Conservation (phyloP, 257 asterid genomes). For the Eustoma russellianum region DNA sequence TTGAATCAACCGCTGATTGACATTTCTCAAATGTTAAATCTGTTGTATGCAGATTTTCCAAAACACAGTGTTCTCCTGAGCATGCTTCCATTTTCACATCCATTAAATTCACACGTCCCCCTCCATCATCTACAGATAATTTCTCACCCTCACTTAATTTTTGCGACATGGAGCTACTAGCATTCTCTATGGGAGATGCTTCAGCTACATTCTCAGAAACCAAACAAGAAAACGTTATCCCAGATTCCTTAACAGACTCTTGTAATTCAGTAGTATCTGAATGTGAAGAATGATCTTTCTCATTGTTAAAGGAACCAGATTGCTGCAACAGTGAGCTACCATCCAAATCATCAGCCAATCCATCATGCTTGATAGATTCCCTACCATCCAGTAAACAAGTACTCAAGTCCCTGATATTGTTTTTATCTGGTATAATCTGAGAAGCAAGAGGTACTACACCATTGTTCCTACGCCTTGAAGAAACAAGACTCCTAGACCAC, state of each 20-base stretch:
- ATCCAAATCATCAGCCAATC: conserved; percentile 4
- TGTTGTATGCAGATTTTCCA: conserved; percentile 7
- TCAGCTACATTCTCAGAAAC: neutral
- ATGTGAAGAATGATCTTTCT: conserved; percentile 12
- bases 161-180: neutral
- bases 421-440: conserved; percentile 19
- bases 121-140: neutral
- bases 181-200: conserved; percentile 1
- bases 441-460: conserved; percentile 16
- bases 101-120: neutral
- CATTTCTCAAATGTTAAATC: conserved; percentile 14
- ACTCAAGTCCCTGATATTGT: conserved; percentile 3
- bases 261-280: conserved; percentile 2
- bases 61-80: neutral
- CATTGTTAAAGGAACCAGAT: too few species aligned
- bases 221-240: neutral
- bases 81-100: neutral
- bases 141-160: neutral
- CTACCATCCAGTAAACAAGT: conserved; percentile 6
- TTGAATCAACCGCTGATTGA: conserved; percentile 16
- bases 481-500: conserved; percentile 79
- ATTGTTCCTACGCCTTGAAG: conserved; percentile 31
- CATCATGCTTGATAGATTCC: conserved; percentile 7
- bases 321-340: too few species aligned
- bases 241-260: neutral